These are phyloP conservation scores for Scutellaria baicalensis DNA, from an alignment of 257 asterid species.

Conservation along the genomic window DNA sequence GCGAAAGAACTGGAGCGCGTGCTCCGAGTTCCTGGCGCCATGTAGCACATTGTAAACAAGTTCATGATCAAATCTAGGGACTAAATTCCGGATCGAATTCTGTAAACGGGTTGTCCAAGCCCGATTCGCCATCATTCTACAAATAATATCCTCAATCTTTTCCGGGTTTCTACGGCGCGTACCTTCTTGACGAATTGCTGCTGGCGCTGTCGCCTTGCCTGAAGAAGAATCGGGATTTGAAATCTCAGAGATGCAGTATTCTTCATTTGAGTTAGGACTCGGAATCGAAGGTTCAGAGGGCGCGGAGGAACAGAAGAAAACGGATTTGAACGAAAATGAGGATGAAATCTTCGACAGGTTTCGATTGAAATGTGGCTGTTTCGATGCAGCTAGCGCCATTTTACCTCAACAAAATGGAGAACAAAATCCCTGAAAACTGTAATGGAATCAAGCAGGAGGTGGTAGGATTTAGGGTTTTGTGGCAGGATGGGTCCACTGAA, in stretches of 20 bases:
- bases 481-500: background rate
- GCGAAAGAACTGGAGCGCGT: conserved; percentile 93
- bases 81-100: conserved; percentile 68
- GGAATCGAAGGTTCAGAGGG: conserved; percentile 12
- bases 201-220: background rate
- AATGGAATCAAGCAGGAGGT: too few species aligned
- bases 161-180: conserved; percentile 40
- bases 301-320: conserved; percentile 34
- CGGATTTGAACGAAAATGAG: conserved; percentile 35
- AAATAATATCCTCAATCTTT: conserved; percentile 54
- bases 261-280: conserved; percentile 11
- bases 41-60: conserved; percentile 81
- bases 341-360: conserved; percentile 29
- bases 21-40: conserved; percentile 54
- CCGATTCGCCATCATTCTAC: conserved; percentile 84
- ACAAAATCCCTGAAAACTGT: too few species aligned
- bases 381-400: conserved; percentile 49
- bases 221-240: conserved; percentile 12
- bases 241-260: conserved; percentile 1
- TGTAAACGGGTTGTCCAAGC: conserved; percentile 91
- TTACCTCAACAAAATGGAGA: background rate
- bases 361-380: conserved; percentile 23
- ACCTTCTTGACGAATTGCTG: conserved; percentile 24
- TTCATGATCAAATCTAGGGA: conserved; percentile 64
- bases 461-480: conserved; percentile 12